A percentile compares a stretch with the other conserved stretches of the same genome.
These are phyloP conservation scores for Trebouxiophyceae sp. DNA, from an alignment of 163 green algal species.

Conservation along the genomic window DNA sequence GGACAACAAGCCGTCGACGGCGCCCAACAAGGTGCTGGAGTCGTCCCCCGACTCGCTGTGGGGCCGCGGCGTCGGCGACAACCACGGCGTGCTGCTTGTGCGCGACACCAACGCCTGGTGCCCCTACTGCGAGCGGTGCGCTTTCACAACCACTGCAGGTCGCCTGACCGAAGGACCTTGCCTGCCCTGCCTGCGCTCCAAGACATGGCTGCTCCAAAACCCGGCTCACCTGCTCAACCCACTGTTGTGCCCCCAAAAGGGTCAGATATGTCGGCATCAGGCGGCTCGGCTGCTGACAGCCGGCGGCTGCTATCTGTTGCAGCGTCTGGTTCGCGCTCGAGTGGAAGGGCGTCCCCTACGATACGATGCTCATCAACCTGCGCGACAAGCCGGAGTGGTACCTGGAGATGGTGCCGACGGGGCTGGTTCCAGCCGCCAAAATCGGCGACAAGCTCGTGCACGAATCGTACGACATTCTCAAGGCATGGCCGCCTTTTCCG, in stretches of 20 bases:
- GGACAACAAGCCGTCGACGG: too few relatives aligned
- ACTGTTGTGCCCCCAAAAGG: too few relatives aligned
- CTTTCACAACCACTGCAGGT: too few relatives aligned
- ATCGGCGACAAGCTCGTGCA: conserved; percentile 37
- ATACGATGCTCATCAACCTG: conserved; percentile 44
- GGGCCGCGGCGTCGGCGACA: not conserved
- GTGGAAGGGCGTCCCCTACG: conserved; percentile 41
- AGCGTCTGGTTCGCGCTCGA: conserved; percentile 36
- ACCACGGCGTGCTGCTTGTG: conserved; percentile 22
- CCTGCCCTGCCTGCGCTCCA: too few relatives aligned
- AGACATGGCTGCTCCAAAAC: too few relatives aligned
- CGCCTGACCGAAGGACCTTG: too few relatives aligned
- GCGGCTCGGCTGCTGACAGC: too few relatives aligned
- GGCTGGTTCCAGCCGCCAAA: conserved; percentile 28
- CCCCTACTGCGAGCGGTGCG: conserved; percentile 32
- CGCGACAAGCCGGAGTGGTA: conserved; percentile 49
- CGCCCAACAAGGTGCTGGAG: not conserved
- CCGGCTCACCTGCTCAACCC: too few relatives aligned
- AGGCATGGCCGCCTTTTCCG: too few relatives aligned
- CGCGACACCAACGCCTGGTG: conserved; percentile 48
- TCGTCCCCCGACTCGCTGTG: not conserved
- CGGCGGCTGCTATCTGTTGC: conserved; percentile 3
- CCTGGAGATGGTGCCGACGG: conserved; percentile 34
- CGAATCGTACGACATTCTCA: conserved; percentile 41
- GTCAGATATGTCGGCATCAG: too few relatives aligned